Base-by-base conservation (phyloP, 2,329 filamentous ascomycete species). In the Apiospora sp. region DNA sequence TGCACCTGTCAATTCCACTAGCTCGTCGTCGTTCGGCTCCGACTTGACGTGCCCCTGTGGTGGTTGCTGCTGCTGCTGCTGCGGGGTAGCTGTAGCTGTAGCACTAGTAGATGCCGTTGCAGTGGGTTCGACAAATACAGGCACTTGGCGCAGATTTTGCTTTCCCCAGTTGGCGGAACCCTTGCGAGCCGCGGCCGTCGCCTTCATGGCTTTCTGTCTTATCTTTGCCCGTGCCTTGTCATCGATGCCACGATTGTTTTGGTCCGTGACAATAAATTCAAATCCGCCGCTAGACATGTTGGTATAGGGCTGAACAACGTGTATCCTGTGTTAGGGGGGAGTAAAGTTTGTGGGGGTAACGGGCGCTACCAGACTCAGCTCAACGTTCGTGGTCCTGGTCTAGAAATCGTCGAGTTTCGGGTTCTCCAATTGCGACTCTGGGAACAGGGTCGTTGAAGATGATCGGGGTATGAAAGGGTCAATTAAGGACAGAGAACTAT, bases 121-220 rank as follows among this genome's bases (percentile, higher is more conserved):
- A 19, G 54, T 10, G 14, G 37, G n/a, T 24, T 67, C 16, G 8
- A 71, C 34, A 48, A 71, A 71, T 14, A 71, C 24, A 7, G 69
- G 69, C 1, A 67, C 69, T 43, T 73, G 72, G 24, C 72, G 70
- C 27, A 54, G 67, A 51, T 73, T 73, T 27, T 69, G 70, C 34
- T 73, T 73, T 27, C 72, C 72, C 70, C 70, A 71, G 24, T 43
- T 73, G 27, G 44, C 67, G 16, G 70, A 70, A 30, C 68, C 46
- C 54, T 73, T 73, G 30, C 72, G 72, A n/a, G 70, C 67, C 7
- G 70, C 70, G 12, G 70, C 72, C 30, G 58, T 71, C 19, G 70
- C 67, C 58, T 71, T 71, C 72, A 73, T 73, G 49, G 72, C 72
- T 30, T 71, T 69, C 10, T 69, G 61, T 10, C 72, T 70, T 4